A percentile compares a stretch with the other conserved stretches of the same genome.
phyloP scores from a whole-genome alignment of 345 rosid genomes.

The Microcos paniculata region DNA sequence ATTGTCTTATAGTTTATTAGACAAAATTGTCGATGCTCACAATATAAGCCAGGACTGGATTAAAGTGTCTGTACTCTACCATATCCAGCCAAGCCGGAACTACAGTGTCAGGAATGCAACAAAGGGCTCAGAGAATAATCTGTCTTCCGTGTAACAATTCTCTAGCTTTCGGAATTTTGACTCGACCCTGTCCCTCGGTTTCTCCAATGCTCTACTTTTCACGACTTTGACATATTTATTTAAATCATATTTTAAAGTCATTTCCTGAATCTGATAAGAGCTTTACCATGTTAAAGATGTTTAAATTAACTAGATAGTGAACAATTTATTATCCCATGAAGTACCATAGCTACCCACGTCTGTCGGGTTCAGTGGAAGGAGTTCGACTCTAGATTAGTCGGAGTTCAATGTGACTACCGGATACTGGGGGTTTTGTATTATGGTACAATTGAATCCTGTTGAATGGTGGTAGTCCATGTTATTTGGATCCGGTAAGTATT shows the following conservation, averaged over 20 bases:
- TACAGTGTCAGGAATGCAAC: not conserved
- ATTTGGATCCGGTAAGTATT: too few species aligned
- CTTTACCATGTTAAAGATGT: not conserved
- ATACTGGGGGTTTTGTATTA: too few species aligned
- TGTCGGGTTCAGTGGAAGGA: too few species aligned
- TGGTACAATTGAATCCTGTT: too few species aligned
- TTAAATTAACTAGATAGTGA: not conserved
- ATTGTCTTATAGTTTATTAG: not conserved
- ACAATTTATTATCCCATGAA: not conserved
- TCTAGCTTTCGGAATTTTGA: not conserved
- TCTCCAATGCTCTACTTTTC: not conserved
- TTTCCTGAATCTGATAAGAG: not conserved
- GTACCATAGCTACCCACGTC: too few species aligned
- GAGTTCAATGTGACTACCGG: too few species aligned
- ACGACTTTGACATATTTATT: not conserved
- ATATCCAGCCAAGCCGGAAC: not conserved
- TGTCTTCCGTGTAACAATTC: not conserved
- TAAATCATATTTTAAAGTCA: not conserved
- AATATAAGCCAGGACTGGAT: not conserved
- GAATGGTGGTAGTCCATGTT: too few species aligned
- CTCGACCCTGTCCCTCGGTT: not conserved
- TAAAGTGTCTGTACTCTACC: not conserved
- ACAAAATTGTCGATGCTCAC: slow-evolving; percentile 9
- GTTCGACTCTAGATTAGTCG: too few species aligned
- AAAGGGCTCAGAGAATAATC: not conserved